Conservation (phyloP, 257 asterid genomes). For the Petunia axillaris region DNA sequence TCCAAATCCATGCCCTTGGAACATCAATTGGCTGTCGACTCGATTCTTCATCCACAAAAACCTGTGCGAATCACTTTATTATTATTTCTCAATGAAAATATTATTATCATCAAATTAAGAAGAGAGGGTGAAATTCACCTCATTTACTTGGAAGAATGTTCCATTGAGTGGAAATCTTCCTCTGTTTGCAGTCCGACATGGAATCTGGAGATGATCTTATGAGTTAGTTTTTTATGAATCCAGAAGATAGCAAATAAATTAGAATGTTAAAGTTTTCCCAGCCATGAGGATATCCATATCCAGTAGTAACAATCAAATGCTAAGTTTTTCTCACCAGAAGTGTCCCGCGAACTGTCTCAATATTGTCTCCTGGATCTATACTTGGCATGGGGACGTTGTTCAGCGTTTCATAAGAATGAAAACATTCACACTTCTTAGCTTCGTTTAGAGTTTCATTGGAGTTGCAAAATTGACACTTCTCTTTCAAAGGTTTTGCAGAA, state of each 20-base stretch:
- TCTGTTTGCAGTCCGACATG: constrained; percentile 34
- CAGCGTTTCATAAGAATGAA: background rate
- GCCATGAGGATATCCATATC: background rate
- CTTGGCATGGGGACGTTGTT: background rate
- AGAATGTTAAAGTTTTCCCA: background rate
- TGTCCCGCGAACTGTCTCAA: constrained; percentile 38
- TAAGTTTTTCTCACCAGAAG: constrained; percentile 36
- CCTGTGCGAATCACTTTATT: constrained; percentile 27
- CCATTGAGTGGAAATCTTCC: constrained; percentile 44
- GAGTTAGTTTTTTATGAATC: background rate
- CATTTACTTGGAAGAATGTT: constrained; percentile 43
- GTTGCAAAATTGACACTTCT: background rate
- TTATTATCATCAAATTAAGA: background rate
- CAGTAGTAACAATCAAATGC: background rate
- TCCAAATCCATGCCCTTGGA: constrained; percentile 27
- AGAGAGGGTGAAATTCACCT: constrained; percentile 31
- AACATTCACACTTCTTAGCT: background rate
- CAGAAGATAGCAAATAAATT: background rate
- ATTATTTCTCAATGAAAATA: background rate
- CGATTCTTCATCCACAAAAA: constrained; percentile 48
- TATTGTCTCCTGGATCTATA: background rate
- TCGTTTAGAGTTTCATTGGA: background rate
- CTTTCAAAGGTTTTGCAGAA: constrained; percentile 8
- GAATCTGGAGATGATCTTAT: constrained; percentile 31
- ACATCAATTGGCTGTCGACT: constrained; percentile 36